These are phyloP conservation scores for Coffea humblotiana DNA, from an alignment of 305 asterid species.

Conservation along the genomic window DNA sequence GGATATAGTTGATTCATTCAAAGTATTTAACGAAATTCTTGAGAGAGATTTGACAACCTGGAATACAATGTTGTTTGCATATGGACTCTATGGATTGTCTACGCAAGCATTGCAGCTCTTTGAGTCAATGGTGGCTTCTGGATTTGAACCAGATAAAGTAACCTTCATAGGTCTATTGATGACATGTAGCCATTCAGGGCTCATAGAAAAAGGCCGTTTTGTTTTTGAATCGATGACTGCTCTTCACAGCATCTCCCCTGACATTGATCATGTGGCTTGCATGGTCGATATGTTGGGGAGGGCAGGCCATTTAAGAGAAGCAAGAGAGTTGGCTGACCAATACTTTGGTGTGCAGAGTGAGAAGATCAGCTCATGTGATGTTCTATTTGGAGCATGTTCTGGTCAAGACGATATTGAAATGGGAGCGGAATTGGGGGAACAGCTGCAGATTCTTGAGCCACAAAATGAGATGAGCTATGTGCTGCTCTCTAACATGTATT, in stretches of 20 bases:
- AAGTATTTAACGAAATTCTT: conserved; percentile 44
- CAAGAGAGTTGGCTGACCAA: conserved; percentile 41
- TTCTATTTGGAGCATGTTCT: conserved; percentile 35
- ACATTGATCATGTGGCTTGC: conserved; percentile 58
- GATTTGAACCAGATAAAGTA: conserved; percentile 61
- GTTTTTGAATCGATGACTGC: conserved; percentile 57
- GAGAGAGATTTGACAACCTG: conserved; percentile 64
- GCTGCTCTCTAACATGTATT: conserved; percentile 64
- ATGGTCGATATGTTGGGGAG: conserved; percentile 74
- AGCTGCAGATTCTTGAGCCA: conserved; percentile 34
- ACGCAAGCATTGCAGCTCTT: conserved; percentile 44
- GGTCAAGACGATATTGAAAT: conserved; percentile 25
- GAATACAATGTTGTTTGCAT: conserved; percentile 73
- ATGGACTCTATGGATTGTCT: conserved; percentile 60
- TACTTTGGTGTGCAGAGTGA: neutral
- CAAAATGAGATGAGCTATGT: conserved; percentile 61
- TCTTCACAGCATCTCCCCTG: conserved; percentile 43
- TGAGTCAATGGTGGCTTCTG: conserved; percentile 45
- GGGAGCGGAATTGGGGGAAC: conserved; percentile 23
- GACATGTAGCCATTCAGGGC: conserved; percentile 81
- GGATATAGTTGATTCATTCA: conserved; percentile 43
- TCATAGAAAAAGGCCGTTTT: conserved; percentile 47
- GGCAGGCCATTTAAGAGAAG: conserved; percentile 54
- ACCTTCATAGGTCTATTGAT: conserved; percentile 75
- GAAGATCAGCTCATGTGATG: conserved; percentile 26